Evolutionary conservation across 2,329 filamentous ascomycete species (phyloP), one percentile per base, ranked within the genome.

Genomic region (Catunica adiposa): DNA sequence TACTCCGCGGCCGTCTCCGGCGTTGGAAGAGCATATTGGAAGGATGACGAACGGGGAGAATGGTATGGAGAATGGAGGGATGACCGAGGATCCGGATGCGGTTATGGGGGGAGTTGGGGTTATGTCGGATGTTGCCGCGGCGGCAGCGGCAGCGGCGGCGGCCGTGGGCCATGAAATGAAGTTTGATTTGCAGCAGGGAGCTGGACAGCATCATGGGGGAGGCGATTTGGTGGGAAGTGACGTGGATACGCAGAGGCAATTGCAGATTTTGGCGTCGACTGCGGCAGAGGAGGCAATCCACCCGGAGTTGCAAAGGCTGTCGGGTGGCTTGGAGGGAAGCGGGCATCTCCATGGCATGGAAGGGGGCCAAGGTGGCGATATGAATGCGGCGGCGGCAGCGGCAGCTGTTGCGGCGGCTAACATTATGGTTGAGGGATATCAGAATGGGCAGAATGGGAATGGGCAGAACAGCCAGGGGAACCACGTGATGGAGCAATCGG

Each of bases 241-340:
- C 14, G 54, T 50, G 26, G 54, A 59, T 38, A 55, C 56, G 31
- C 60, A 61, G 31, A 51, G 56, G 34, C 57, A 60, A 29, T 50
- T 58, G 48, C 58, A 58, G 53, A 57, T 58, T 53, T 55, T 56
- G 22, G 63, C 63, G 51, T 61, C 62, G 29, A 58, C 46, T 1
- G 29, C 58, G 50, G 55, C 59, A 51, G 61, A 63, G 55, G 58
- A 59, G 37, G 59, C 59, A 54, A 60, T 63, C 51, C 62, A 63
- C 44, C 62, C 62, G 50, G 62, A 61, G 47, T 60, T 63, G 7
- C 62, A 63, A 34, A 57, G 64, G 59, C 53, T 65, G 60, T 38
- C 29, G n/a, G 50, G 50, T 3, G 17, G 34, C 23, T 38, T 52
- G 22, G 29, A 52, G n/a, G 20, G 11, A 20, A 38, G 22, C 23